Evolutionary conservation across 139 green algal species (phyloP).

Genomic region (Pleodorina starrii): DNA sequence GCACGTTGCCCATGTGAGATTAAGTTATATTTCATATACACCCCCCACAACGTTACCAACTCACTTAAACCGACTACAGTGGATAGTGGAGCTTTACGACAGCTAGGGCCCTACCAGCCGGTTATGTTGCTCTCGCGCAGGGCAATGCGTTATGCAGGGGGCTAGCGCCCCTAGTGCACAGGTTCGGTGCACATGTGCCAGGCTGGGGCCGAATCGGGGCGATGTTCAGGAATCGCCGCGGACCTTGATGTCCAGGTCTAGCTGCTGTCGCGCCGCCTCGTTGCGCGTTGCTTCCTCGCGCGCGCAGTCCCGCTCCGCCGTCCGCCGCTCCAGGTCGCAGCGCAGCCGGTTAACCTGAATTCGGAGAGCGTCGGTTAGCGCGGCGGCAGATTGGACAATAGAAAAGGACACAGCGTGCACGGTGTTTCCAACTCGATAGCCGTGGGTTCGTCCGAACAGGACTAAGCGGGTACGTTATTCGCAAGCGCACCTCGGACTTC

Average conservation of each 20-base stretch:
- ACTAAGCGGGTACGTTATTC: too few relatives aligned
- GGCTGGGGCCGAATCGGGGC: neutral
- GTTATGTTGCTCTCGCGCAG: too few relatives aligned
- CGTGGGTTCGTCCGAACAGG: neutral
- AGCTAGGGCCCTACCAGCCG: too few relatives aligned
- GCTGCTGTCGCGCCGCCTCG: slow-evolving; percentile 58
- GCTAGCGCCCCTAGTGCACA: too few relatives aligned
- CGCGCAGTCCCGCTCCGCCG: slow-evolving; percentile 76
- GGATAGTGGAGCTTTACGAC: neutral
- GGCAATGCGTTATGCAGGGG: too few relatives aligned
- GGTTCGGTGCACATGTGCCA: neutral
- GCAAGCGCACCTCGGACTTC: neutral
- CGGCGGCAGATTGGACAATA: neutral
- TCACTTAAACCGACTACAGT: neutral
- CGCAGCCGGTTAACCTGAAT: slow-evolving; percentile 63
- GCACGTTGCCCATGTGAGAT: neutral
- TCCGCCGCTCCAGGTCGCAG: slow-evolving; percentile 81
- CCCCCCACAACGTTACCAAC: neutral
- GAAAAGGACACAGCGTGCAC: neutral
- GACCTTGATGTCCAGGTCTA: slow-evolving; percentile 77
- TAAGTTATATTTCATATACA: too few relatives aligned
- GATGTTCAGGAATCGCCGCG: neutral
- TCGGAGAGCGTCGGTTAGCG: neutral
- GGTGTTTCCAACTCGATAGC: neutral
- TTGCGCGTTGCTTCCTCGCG: slow-evolving; percentile 72